Percentiles rank a stretch among this genome's conserved stretches.
phyloP scores from a whole-genome alignment of 2,329 filamentous ascomycete genomes.

The Talaromyces sp. region DNA sequence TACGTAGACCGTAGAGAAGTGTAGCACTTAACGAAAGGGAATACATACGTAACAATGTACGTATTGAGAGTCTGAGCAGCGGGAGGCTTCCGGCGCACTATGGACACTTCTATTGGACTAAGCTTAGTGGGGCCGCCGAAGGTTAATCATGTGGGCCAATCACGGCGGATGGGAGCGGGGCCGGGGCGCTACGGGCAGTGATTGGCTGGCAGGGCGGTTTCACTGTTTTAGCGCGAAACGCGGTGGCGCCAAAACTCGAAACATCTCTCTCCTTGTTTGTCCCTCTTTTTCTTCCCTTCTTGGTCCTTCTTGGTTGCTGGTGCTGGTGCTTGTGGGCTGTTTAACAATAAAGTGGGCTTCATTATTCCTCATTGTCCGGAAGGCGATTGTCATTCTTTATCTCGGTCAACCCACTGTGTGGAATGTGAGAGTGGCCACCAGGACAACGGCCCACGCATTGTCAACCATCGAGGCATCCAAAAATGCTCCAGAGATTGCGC shows the following conservation, averaged over 20 bases:
- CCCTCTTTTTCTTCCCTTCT: too few relatives aligned
- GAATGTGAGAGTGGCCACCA: neutral
- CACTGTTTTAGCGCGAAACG: neutral
- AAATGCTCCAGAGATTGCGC: neutral
- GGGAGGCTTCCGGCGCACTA: neutral
- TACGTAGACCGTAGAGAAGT: neutral
- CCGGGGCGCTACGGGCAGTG: neutral
- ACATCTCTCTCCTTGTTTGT: neutral
- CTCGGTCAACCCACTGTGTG: neutral
- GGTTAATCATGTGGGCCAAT: neutral
- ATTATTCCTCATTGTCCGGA: neutral
- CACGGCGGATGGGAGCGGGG: neutral
- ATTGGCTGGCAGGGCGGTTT: neutral
- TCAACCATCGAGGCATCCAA: neutral
- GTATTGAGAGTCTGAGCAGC: neutral
- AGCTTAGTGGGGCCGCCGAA: neutral
- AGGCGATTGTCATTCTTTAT: neutral
- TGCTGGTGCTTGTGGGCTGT: neutral
- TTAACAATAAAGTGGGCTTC: neutral
- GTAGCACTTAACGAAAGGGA: too few relatives aligned
- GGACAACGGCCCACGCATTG: neutral
- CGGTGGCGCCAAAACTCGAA: neutral
- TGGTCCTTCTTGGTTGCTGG: neutral
- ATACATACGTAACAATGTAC: neutral
- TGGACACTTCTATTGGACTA: neutral